Conservation (phyloP, 2,329 filamentous ascomycete species). For the Apiospora pterosperma region DNA sequence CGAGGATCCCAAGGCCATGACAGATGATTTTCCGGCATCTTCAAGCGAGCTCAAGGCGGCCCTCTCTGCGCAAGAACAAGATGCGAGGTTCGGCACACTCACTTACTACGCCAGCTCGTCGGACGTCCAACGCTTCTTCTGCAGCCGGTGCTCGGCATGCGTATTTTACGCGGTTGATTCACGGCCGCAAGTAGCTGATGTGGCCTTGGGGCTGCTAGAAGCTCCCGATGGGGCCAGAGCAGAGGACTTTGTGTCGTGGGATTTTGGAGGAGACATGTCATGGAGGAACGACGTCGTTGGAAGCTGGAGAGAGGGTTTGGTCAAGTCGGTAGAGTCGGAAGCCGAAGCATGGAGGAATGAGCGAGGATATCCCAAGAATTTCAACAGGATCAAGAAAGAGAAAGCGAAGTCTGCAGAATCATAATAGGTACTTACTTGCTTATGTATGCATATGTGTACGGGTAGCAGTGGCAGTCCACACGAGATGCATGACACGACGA, state of each 20-base stretch:
- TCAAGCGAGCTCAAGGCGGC: constrained; percentile 30
- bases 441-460: background rate
- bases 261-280: constrained; percentile 28
- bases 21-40: constrained; percentile 25
- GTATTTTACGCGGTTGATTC: constrained; percentile 42
- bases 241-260: constrained; percentile 41
- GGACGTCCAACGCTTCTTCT: constrained; percentile 45
- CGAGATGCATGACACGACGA: background rate
- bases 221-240: constrained; percentile 41
- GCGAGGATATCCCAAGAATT: constrained; percentile 30
- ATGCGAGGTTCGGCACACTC: constrained; percentile 39
- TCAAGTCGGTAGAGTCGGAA: constrained; percentile 27
- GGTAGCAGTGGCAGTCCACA: background rate
- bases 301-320: constrained; percentile 37
- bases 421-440: background rate
- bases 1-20: background rate
- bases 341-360: constrained; percentile 31
- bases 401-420: constrained; percentile 1
- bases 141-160: constrained; percentile 41
- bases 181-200: constrained; percentile 35
- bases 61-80: constrained; percentile 23
- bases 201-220: constrained; percentile 43
- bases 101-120: constrained; percentile 39
- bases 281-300: constrained; percentile 32
- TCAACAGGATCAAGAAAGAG: constrained; percentile 21